Evolutionary conservation across 805 yeast genomes (phyloP), one percentile per base, ranked within the genome.

Genomic region (Candida morakotiae): DNA sequence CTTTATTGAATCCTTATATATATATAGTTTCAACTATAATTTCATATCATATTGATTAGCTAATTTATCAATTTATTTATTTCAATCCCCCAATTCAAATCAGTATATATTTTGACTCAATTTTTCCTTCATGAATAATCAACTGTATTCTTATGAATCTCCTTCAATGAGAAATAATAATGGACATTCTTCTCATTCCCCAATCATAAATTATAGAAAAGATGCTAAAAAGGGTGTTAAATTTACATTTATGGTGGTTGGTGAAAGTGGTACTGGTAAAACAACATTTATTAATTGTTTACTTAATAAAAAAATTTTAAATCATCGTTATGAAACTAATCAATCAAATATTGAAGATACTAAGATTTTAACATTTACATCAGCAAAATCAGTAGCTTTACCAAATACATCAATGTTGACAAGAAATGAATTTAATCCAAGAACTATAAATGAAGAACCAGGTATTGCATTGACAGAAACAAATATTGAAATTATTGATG

Each of bases 211-310:
- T 49, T 67, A 82, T 46, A 70, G 36, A 9, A 42, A 48, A 22
- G 43, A 46, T 21, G 50, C 47, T 25, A 48, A 52, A 36, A 56
- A 48, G 27, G 71, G 71, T 0, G 61, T 50, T 6, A 42, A 40
- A n/a, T 63, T 65, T 37, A 61, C 63, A 21, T 43, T 67, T 38
- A 60, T 67, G 61, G 62, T 65, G 6, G 67, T 58, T 2, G 73
- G 73, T 1, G 38, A 28, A 9, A 31, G 40, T 41, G 70, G 71
- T 13, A 52, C 58, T 32, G 87, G 88, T 1, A 87, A 86, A 55
- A 77, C 87, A 3, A 78, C 91, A 1, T 86, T 88, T 45, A 65
- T 87, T 48, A 86, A 89, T 67, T 81, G 94, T 8, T 69, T 89
- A 44, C 84, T 87, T 80, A 39, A 79, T 53, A 76, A 79, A 27